A percentile compares a stretch with the other conserved stretches of the same genome.
Conservation (phyloP, 495 filamentous ascomycete species). For the Talaromyces adpressus region DNA sequence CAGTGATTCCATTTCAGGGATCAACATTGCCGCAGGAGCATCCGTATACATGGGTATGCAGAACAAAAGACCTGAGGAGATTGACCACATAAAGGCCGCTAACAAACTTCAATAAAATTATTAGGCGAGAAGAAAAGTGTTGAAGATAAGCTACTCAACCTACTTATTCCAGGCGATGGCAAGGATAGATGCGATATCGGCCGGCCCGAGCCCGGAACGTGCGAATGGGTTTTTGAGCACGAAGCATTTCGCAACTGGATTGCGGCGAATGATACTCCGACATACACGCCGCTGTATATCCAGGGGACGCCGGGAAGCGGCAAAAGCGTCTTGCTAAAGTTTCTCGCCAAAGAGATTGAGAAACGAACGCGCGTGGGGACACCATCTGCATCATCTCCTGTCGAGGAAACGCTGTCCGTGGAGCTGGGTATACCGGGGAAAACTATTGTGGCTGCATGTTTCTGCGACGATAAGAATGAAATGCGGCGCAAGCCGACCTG, state of each 20-base stretch:
- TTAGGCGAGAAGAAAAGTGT: neutral
- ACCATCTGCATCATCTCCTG: neutral
- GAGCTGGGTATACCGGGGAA: neutral
- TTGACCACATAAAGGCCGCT: neutral
- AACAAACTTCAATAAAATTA: neutral
- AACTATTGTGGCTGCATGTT: slow-evolving; percentile 4
- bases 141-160: slow-evolving; percentile 6
- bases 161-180: slow-evolving; percentile 4
- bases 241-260: slow-evolving; percentile 3
- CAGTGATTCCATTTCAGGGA: neutral
- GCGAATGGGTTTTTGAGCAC: slow-evolving; percentile 1
- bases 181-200: slow-evolving; percentile 4
- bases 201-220: slow-evolving; percentile 5
- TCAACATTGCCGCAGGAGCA: slow-evolving; percentile 5
- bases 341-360: neutral
- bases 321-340: slow-evolving; percentile 2
- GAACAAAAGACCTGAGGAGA: neutral
- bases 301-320: slow-evolving; percentile 3
- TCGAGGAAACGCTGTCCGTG: neutral
- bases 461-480: slow-evolving; percentile 6
- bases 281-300: neutral
- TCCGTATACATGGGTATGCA: slow-evolving; percentile 6
- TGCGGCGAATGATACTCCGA: neutral
- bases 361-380: neutral
- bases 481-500: slow-evolving; percentile 1